phyloP scores from a whole-genome alignment of 352 stramenopile species.

The Phytopythium ostracodes region DNA sequence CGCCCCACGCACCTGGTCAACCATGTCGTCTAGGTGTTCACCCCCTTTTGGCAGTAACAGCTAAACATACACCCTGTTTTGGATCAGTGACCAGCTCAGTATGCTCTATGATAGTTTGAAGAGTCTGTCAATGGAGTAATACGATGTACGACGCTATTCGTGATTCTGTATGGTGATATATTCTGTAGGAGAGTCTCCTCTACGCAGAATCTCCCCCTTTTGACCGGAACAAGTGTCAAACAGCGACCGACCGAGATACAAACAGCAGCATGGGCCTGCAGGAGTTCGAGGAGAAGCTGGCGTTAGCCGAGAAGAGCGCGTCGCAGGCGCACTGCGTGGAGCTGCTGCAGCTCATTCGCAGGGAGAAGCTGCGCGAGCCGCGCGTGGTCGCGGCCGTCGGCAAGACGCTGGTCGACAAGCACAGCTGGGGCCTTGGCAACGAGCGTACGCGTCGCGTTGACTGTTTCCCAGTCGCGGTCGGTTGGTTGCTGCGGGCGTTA shows the following conservation, averaged over 20 bases:
- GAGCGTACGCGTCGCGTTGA: constrained; percentile 24
- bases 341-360: constrained; percentile 49
- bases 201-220: neutral
- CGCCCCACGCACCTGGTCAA: constrained; percentile 10
- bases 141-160: no score
- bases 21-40: neutral
- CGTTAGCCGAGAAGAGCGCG: constrained; percentile 27
- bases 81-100: neutral
- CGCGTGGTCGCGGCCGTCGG: constrained; percentile 35
- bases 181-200: neutral
- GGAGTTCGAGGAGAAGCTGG: constrained; percentile 43
- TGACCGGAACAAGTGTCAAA: constrained; percentile 1
- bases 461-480: neutral
- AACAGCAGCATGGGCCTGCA: constrained; percentile 21
- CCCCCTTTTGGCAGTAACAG: neutral
- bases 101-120: neutral
- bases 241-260: neutral
- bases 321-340: constrained; percentile 31
- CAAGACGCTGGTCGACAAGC: constrained; percentile 38
- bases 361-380: constrained; percentile 52
- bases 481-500: neutral
- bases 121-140: neutral
- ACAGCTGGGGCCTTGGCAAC: constrained; percentile 49
- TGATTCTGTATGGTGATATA: neutral
- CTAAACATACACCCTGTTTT: neutral